Base-by-base conservation (phyloP, 805 yeast species). In the Sugiyamaella mastotermitis region DNA sequence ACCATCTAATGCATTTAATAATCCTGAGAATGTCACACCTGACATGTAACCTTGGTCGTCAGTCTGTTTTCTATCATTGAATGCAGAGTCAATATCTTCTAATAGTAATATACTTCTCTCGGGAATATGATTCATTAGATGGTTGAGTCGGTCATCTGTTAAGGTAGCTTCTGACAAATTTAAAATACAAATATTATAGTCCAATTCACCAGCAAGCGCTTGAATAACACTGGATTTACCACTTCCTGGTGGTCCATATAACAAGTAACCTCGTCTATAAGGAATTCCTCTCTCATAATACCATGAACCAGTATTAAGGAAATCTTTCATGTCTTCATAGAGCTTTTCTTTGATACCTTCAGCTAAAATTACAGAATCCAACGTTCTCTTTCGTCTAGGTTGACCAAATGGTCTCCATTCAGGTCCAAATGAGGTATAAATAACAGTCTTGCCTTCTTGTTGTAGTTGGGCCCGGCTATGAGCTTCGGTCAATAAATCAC, bases 331-430 rank as follows among this genome's bases (percentile, higher is more conserved):
- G 55, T 92, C 98, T 1, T 53, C 50, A 3, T 84, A 55, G 16
- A 92, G 76, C 7, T 57, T 49, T 41, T 81, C 83, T 43, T 78
- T 78, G 35, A 92, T 68, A 2, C 84, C 87, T 17, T 70, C 59
- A 58, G 87, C 97, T 37, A 92, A 65, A 18, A 92, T 78, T 11
- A 92, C 98, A 5, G 94, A 83, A 3, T 83, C 90, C 26, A 90
- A 62, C 19, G 81, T 62, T 50, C 98, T 70, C 62, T 90, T 90
- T 51, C 79, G 80, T 46, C 96, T 72, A 1, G 98, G 97, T 56
- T 80, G 88, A 2, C 98, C 98, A 66, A 92, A 92, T 3, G 95
- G 95, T 53, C 97, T 71, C 98, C 98, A 92, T 55, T 92, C 98
- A 20, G 95, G 95, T 1, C 97, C 98, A 85, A 92, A 90, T 8